Conservation (phyloP, 352 stramenopile genomes). For the Pythium scleroteichum region DNA sequence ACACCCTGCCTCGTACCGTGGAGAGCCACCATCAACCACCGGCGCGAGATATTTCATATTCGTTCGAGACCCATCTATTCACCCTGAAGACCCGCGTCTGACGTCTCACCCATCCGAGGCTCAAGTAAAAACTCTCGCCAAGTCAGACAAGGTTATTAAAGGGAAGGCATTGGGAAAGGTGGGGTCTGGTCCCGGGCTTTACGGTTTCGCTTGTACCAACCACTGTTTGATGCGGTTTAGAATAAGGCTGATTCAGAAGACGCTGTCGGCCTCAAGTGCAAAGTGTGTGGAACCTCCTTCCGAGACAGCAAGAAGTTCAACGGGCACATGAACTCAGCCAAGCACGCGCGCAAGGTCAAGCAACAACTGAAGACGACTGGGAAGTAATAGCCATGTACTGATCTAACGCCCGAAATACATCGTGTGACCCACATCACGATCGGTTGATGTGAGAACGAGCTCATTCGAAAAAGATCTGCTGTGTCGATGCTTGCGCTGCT, state of each 20-base stretch:
- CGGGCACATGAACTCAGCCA: slow-evolving; percentile 84
- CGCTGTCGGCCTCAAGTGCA: slow-evolving; percentile 42
- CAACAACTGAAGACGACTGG: slow-evolving; percentile 43
- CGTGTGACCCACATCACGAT: too few species aligned
- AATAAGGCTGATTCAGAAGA: slow-evolving; percentile 25
- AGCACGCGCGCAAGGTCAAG: slow-evolving; percentile 76
- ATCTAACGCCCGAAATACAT: not conserved
- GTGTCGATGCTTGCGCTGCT: slow-evolving; percentile 25
- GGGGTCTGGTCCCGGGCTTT: too few species aligned
- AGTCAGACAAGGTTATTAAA: slow-evolving; percentile 1
- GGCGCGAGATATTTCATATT: slow-evolving; percentile 77
- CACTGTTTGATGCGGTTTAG: not conserved
- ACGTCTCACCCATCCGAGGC: not conserved
- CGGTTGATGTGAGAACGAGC: not conserved
- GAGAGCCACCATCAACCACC: slow-evolving; percentile 68
- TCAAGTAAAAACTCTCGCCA: not conserved
- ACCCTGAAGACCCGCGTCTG: slow-evolving; percentile 33
- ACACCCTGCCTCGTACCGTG: slow-evolving; percentile 70
- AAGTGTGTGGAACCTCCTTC: slow-evolving; percentile 57
- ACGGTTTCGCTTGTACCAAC: too few species aligned
- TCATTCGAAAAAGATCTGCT: slow-evolving; percentile 9
- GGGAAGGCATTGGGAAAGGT: not conserved
- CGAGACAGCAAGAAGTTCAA: slow-evolving; percentile 83
- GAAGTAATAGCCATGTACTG: slow-evolving; percentile 1
- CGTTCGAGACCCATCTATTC: slow-evolving; percentile 35